Conservation (phyloP, 495 filamentous ascomycete genomes). For the Polyplosphaeria fusca region DNA sequence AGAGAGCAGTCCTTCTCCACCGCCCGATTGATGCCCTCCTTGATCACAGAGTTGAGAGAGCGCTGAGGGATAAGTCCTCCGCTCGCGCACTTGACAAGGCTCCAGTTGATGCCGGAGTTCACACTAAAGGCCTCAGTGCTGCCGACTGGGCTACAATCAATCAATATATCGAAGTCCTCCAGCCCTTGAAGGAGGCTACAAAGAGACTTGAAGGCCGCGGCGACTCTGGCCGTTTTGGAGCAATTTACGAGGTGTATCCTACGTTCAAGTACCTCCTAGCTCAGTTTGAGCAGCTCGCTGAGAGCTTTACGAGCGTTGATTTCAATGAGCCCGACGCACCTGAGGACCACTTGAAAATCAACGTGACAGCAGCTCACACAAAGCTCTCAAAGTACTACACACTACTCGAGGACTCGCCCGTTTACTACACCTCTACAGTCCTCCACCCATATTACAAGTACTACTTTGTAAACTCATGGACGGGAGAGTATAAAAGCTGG, state of each 20-base stretch:
- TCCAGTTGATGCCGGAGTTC: slow-evolving; percentile 1
- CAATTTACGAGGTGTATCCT: slow-evolving; percentile 1
- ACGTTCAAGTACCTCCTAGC: neutral
- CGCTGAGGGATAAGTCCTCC: neutral
- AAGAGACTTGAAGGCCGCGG: neutral
- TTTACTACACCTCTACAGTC: neutral
- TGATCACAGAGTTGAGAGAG: neutral
- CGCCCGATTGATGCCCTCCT: neutral
- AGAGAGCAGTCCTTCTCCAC: neutral
- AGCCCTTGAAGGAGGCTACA: slow-evolving; percentile 7
- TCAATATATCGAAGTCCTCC: slow-evolving; percentile 1
- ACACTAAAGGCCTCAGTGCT: slow-evolving; percentile 6
- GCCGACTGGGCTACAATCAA: neutral
- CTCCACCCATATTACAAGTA: neutral
- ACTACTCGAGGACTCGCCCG: neutral
- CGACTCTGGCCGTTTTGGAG: slow-evolving; percentile 1
- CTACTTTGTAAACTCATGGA: neutral
- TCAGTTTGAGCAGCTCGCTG: neutral
- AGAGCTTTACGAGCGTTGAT: neutral
- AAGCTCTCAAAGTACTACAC: slow-evolving; percentile 1
- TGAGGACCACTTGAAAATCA: slow-evolving; percentile 10
- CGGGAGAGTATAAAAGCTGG: neutral
- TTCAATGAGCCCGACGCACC: slow-evolving; percentile 4
- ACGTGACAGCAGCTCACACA: neutral
- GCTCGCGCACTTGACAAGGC: too few species aligned